phyloP scores from a whole-genome alignment of 1,284 basidiomycete species.

The Sphaerobolus stellatus region DNA sequence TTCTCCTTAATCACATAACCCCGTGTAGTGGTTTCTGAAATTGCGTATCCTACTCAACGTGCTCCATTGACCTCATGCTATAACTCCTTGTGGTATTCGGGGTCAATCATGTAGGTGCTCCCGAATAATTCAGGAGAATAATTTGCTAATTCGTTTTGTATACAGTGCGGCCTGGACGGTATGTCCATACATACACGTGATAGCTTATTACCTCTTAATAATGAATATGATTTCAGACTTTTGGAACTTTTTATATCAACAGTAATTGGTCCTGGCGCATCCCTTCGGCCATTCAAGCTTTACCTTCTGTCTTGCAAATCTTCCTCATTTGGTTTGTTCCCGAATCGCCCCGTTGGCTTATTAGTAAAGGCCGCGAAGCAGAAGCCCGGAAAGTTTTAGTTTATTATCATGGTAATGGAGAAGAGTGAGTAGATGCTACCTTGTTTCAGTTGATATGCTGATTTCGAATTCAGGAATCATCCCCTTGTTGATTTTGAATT shows the following conservation, averaged over 20 bases:
- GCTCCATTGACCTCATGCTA: conserved; percentile 69
- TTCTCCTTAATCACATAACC: conserved; percentile 41
- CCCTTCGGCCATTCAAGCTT: conserved; percentile 64
- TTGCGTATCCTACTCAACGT: conserved; percentile 76
- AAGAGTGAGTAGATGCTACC: conserved; percentile 45
- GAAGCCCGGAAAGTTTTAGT: conserved; percentile 63
- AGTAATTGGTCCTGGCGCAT: conserved; percentile 74
- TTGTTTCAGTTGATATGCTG: too few species aligned
- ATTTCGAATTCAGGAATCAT: conserved; percentile 54
- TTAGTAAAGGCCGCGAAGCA: conserved; percentile 61
- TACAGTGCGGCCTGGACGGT: conserved; percentile 65
- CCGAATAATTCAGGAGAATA: conserved; percentile 32
- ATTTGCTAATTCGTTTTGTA: too few species aligned
- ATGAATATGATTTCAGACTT: conserved; percentile 40
- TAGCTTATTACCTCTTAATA: background rate
- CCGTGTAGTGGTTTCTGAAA: conserved; percentile 60
- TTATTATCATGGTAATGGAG: conserved; percentile 73
- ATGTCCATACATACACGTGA: background rate
- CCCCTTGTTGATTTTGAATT: conserved; percentile 72
- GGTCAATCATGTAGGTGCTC: conserved; percentile 10
- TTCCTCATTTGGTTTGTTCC: conserved; percentile 59
- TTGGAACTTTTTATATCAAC: conserved; percentile 65
- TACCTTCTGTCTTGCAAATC: conserved; percentile 63
- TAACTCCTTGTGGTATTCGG: conserved; percentile 73
- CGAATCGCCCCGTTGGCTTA: conserved; percentile 71